Conservation (phyloP, 2,329 filamentous ascomycete genomes). For the Aspergillus jensenii region DNA sequence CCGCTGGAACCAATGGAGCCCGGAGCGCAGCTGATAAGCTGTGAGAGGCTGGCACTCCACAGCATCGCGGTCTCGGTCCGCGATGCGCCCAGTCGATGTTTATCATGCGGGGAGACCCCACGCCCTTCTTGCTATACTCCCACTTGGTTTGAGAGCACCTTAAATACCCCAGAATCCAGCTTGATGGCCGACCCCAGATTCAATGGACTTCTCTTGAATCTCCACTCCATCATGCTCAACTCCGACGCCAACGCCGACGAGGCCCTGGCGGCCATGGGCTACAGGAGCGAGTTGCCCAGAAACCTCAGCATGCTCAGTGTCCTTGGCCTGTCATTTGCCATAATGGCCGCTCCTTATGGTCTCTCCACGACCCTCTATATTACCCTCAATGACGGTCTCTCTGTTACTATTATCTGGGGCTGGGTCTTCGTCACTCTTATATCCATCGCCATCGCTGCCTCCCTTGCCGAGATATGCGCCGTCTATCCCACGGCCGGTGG, state of each 20-base stretch:
- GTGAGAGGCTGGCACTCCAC: no score
- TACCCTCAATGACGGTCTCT: slow-evolving; percentile 67
- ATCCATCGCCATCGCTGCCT: slow-evolving; percentile 63
- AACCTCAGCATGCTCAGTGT: slow-evolving; percentile 69
- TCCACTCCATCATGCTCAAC: slow-evolving; percentile 18
- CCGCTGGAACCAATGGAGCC: no score
- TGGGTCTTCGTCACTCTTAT: slow-evolving; percentile 67
- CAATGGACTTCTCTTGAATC: neutral
- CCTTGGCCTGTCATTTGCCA: slow-evolving; percentile 68
- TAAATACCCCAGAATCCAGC: no score
- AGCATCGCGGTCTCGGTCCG: no score
- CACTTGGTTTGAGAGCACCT: no score
- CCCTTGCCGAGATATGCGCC: slow-evolving; percentile 67
- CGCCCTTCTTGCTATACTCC: no score
- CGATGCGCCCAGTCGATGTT: no score
- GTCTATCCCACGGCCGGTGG: slow-evolving; percentile 68
- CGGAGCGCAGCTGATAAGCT: no score
- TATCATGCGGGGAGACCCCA: no score
- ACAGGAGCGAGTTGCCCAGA: slow-evolving; percentile 65
- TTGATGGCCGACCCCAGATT: no score
- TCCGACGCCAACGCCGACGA: slow-evolving; percentile 52
- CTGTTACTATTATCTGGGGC: slow-evolving; percentile 69
- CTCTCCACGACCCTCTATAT: slow-evolving; percentile 68
- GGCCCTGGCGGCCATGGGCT: slow-evolving; percentile 65
- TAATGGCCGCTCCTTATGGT: slow-evolving; percentile 71